Conservation (phyloP, 805 yeast genomes). For the Wickerhamomyces hampshirensis region DNA sequence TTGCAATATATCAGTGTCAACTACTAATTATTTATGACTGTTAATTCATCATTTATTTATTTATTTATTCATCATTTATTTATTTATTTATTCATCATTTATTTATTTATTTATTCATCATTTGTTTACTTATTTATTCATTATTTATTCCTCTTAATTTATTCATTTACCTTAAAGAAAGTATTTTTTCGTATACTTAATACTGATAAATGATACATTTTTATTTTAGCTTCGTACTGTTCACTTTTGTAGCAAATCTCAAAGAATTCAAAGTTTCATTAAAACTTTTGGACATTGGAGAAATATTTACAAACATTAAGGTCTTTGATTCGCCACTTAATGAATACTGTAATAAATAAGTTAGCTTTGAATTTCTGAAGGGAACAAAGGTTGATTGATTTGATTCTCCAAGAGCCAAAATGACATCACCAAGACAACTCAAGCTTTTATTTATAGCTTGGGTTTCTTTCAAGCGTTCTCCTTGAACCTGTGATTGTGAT, state of each 20-base stretch:
- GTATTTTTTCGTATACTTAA: neutral
- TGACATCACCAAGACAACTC: conserved; percentile 88
- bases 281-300: conserved; percentile 58
- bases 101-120: too few species aligned
- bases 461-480: conserved; percentile 80
- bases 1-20: neutral
- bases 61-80: conserved; percentile 2
- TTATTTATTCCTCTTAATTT: too few species aligned
- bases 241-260: conserved; percentile 84
- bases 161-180: too few species aligned
- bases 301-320: conserved; percentile 86
- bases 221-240: conserved; percentile 40
- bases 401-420: conserved; percentile 58
- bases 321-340: conserved; percentile 85
- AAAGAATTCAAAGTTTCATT: conserved; percentile 81
- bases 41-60: conserved; percentile 8
- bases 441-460: conserved; percentile 85
- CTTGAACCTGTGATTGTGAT: conserved; percentile 67
- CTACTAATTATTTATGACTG: conserved; percentile 6
- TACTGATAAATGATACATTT: conserved; percentile 3
- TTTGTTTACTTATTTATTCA: too few species aligned
- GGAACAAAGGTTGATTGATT: conserved; percentile 60
- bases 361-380: conserved; percentile 89
- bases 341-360: conserved; percentile 80
- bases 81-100: too few species aligned